These are phyloP conservation scores for Apiospora marii DNA, from an alignment of 2,329 filamentous ascomycete species.

Conservation along the genomic window DNA sequence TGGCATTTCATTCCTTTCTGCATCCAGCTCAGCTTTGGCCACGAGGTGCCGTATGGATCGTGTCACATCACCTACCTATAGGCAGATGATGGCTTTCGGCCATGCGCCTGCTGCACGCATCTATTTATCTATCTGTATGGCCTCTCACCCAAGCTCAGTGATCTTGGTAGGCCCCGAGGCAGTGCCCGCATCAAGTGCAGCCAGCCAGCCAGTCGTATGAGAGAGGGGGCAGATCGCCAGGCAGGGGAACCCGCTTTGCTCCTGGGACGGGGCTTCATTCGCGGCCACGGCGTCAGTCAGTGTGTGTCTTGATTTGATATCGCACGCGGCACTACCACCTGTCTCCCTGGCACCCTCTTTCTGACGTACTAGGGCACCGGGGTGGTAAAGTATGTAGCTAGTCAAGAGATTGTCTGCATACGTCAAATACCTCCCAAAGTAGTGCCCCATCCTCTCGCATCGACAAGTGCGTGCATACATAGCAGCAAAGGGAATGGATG, in stretches of 20 bases:
- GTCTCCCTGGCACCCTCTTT: background rate
- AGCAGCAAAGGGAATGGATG: constrained; percentile 1
- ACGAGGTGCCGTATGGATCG: constrained; percentile 5
- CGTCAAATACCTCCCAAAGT: constrained; percentile 6
- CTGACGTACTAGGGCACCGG: background rate
- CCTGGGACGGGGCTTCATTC: constrained; percentile 14
- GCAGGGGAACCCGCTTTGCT: background rate
- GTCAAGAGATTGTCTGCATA: constrained; percentile 8
- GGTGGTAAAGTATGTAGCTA: background rate
- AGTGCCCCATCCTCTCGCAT: background rate
- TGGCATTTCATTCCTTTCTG: constrained; percentile 11
- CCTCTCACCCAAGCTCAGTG: background rate
- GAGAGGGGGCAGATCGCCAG: constrained; percentile 9
- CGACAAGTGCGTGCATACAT: constrained; percentile 6
- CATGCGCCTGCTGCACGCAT: background rate
- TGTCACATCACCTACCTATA: background rate
- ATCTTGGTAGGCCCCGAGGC: constrained; percentile 1
- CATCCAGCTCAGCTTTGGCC: constrained; percentile 1
- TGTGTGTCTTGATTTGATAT: constrained; percentile 3
- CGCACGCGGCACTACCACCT: background rate
- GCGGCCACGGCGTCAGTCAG: constrained; percentile 1
- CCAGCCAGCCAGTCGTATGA: constrained; percentile 14
- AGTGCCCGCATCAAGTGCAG: background rate
- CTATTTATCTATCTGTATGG: background rate
- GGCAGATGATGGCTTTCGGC: background rate